These are phyloP conservation scores for Solanum bulbocastanum DNA, from an alignment of 257 asterid genomes.

Conservation along the genomic window DNA sequence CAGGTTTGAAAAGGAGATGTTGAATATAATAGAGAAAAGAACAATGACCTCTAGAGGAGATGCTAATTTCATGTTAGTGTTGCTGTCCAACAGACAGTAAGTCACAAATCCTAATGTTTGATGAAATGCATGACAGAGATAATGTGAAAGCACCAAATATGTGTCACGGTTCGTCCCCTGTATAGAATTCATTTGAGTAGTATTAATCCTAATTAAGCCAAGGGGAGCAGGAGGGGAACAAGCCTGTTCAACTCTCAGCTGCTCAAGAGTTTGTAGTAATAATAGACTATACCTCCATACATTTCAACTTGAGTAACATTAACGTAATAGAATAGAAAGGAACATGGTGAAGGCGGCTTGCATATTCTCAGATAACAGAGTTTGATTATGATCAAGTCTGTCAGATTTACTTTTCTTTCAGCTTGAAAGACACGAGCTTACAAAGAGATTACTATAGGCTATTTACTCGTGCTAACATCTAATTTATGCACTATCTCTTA, in stretches of 20 bases:
- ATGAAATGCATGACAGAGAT: not conserved
- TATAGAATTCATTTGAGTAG: not conserved
- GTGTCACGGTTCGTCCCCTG: not conserved
- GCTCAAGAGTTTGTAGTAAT: too few species aligned
- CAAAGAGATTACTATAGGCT: not conserved
- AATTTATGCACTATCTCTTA: not conserved
- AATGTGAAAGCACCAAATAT: not conserved
- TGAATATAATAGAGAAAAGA: not conserved
- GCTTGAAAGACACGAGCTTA: not conserved
- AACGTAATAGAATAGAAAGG: not conserved
- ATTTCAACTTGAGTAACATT: not conserved
- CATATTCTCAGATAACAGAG: not conserved
- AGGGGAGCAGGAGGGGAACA: not conserved
- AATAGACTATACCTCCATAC: too few species aligned
- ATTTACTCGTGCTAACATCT: not conserved
- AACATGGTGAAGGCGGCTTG: not conserved
- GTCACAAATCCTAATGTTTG: not conserved
- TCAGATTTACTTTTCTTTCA: not conserved
- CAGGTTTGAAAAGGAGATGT: not conserved
- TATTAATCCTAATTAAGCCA: not conserved
- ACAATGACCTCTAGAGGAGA: not conserved
- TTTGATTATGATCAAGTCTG: not conserved
- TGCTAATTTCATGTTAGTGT: not conserved
- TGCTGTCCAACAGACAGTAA: not conserved
- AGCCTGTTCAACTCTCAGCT: too few species aligned